Evolutionary conservation across 2,329 filamentous ascomycete species (phyloP), one percentile per base, ranked within the genome.

Genomic region (Pseudogymnoascus sp.): DNA sequence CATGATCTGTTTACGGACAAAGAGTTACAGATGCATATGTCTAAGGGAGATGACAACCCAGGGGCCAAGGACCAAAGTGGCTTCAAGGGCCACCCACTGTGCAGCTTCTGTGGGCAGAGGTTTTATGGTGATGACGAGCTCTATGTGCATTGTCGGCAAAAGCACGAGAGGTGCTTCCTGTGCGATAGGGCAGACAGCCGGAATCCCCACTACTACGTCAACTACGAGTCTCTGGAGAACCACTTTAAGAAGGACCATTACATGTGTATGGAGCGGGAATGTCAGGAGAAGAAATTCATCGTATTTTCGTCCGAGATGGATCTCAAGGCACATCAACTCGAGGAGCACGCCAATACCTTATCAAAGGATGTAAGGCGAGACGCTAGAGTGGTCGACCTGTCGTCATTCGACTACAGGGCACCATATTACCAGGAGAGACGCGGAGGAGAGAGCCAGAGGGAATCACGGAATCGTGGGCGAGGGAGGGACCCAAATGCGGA

Each of bases 91-190:
- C 95, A 99, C 73, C 95, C 95, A 0, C 85, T 97, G 62, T 99
- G 95, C 75, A 90, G 86, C 4, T 99, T 99, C 77, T 99, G 95
- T 74, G 86, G 87, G 63, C 85, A 91, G 73, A 84, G 93, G 37
- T 99, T 97, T 76, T 99, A 97, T 75, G 93, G 96, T 54, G 91
- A 93, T 69, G 95, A 99, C 73, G 96, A 97, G 77, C 81, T 99
- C 1, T 99, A 93, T 74, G 83, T 90, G 62, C 95, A 99, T 76
- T 97, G 95, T 73, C 86, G 93, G 66, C 90, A 93, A 74, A 93
- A 90, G 75, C 95, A 99, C 74, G 95, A 99, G 76, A 84, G 91
- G 63, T 99, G 95, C 75, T 95, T 97, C 73, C 84, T 99, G 62
- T 99, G 95, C 74, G 95, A 99, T 73, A 81, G 88, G 51, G 39